Conservation (phyloP, 2,329 filamentous ascomycete genomes). For the Canariomyces notabilis region DNA sequence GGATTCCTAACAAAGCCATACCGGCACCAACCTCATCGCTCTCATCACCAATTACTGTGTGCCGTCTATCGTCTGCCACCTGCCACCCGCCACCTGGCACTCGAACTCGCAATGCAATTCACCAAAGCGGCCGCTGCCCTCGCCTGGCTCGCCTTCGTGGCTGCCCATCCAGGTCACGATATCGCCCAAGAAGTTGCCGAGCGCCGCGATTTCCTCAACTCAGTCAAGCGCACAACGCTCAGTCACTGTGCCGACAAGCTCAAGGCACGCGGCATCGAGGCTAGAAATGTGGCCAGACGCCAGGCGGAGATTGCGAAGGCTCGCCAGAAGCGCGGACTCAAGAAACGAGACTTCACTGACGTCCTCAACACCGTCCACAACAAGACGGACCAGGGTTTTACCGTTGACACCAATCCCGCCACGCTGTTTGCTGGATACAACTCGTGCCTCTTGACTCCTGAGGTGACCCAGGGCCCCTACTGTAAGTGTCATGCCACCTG, state of each 20-base stretch:
- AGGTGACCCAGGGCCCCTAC: slow-evolving; percentile 51
- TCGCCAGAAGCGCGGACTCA: slow-evolving; percentile 30
- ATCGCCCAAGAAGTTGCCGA: slow-evolving; percentile 36
- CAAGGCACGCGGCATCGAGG: slow-evolving; percentile 35
- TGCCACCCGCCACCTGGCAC: neutral
- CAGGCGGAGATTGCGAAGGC: slow-evolving; percentile 30
- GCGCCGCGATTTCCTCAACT: slow-evolving; percentile 34
- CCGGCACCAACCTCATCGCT: neutral
- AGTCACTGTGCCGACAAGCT: slow-evolving; percentile 36
- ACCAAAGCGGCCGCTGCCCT: slow-evolving; percentile 23
- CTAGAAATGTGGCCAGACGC: slow-evolving; percentile 35
- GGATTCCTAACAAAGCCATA: too few relatives aligned
- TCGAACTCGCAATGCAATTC: slow-evolving; percentile 23
- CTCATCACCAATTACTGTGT: too few relatives aligned
- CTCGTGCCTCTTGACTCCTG: slow-evolving; percentile 47
- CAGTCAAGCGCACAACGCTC: slow-evolving; percentile 31
- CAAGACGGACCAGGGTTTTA: slow-evolving; percentile 32
- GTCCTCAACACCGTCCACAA: slow-evolving; percentile 36
- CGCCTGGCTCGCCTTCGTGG: slow-evolving; percentile 19
- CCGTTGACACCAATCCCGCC: slow-evolving; percentile 29
- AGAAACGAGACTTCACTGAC: slow-evolving; percentile 32
- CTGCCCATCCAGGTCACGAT: slow-evolving; percentile 40
- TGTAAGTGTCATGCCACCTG: slow-evolving; percentile 33
- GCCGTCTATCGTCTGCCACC: neutral
- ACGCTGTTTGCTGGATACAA: slow-evolving; percentile 39